Evolutionary conservation across 163 green algal species (phyloP).

Genomic region (Chlorella variabilis): DNA sequence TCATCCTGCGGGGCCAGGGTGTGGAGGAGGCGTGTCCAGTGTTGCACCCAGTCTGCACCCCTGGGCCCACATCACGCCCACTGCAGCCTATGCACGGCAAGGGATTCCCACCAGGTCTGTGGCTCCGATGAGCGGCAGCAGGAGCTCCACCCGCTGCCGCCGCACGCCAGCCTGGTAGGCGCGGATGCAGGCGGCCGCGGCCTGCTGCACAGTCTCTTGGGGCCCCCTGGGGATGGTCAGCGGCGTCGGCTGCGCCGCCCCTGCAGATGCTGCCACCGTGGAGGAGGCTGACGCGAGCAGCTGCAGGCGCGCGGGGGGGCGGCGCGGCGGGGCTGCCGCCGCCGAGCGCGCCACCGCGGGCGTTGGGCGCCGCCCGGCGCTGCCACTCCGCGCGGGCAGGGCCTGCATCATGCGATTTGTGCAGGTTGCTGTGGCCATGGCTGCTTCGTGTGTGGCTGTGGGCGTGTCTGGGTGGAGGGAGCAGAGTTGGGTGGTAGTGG

Average conservation of each 20-base stretch:
- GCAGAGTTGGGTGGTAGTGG: too few relatives aligned
- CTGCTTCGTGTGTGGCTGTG: too few relatives aligned
- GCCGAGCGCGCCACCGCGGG: too few relatives aligned
- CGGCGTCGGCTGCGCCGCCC: background rate
- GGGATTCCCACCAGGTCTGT: conserved; percentile 94
- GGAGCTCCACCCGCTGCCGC: conserved; percentile 78
- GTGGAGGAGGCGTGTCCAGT: background rate
- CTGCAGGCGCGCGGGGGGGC: background rate
- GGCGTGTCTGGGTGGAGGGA: background rate
- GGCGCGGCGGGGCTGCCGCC: too few relatives aligned
- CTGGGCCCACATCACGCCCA: too few relatives aligned
- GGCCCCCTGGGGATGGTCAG: conserved; percentile 52
- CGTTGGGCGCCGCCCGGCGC: too few relatives aligned
- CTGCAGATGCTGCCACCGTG: background rate
- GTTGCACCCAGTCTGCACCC: conserved; percentile 82
- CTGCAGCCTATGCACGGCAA: too few relatives aligned
- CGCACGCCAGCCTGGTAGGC: conserved; percentile 71
- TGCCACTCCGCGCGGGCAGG: too few relatives aligned
- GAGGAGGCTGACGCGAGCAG: too few relatives aligned
- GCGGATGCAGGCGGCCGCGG: conserved; percentile 54
- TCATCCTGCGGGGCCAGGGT: background rate
- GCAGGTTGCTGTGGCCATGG: background rate
- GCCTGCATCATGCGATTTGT: too few relatives aligned
- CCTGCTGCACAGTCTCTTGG: conserved; percentile 66
- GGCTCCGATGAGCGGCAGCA: conserved; percentile 87